Conservation (phyloP, 495 filamentous ascomycete species). For the Diplogelasinospora grovesii region DNA sequence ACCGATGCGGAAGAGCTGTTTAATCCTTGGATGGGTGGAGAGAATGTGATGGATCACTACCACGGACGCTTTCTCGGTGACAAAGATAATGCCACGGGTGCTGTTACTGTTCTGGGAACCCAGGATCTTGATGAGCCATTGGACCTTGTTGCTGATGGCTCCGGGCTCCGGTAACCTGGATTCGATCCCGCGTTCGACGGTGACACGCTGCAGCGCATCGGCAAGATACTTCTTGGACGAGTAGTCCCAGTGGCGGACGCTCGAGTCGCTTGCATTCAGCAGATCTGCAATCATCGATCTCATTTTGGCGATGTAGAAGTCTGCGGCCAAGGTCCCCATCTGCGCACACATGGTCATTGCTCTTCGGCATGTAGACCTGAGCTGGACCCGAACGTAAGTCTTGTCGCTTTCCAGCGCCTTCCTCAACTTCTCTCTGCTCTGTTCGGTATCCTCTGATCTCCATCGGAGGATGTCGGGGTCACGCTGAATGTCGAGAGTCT, state of each 20-base stretch:
- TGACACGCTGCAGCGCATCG: constrained; percentile 26
- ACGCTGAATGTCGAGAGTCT: constrained; percentile 42
- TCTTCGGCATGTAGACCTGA: constrained; percentile 45
- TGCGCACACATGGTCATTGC: constrained; percentile 45
- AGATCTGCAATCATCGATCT: constrained; percentile 36
- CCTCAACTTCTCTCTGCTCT: constrained; percentile 24
- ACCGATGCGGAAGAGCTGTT: constrained; percentile 40
- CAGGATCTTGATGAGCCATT: background rate
- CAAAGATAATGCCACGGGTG: constrained; percentile 62
- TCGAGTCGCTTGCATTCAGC: constrained; percentile 19
- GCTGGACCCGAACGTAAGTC: constrained; percentile 53
- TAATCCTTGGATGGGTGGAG: constrained; percentile 45
- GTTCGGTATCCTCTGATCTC: constrained; percentile 21
- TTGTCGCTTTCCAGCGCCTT: constrained; percentile 37
- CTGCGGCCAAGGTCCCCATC: constrained; percentile 54
- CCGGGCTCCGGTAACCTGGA: background rate
- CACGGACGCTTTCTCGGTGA: constrained; percentile 55
- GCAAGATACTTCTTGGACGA: constrained; percentile 51
- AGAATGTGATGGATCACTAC: constrained; percentile 53
- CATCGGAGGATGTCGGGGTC: constrained; percentile 59
- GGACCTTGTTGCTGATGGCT: background rate
- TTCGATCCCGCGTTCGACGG: background rate
- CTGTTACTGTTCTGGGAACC: constrained; percentile 29
- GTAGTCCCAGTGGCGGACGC: constrained; percentile 31
- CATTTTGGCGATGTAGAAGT: constrained; percentile 55